These are phyloP conservation scores for Rhodomyrtus tomentosa DNA, from an alignment of 345 rosid species.

Conservation along the genomic window DNA sequence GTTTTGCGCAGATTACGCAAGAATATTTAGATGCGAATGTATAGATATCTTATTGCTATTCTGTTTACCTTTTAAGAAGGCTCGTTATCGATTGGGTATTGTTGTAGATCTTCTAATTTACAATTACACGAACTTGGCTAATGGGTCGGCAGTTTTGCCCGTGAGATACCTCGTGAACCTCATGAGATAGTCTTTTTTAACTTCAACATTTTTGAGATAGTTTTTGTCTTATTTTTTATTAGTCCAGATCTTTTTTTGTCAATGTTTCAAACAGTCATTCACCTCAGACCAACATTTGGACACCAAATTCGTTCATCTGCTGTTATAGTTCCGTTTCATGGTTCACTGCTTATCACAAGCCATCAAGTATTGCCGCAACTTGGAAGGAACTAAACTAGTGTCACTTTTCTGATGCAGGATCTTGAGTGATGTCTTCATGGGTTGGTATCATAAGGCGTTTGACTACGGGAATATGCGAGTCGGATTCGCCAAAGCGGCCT, in stretches of 20 bases:
- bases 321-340: not conserved
- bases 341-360: not conserved
- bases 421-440: constrained; percentile 90
- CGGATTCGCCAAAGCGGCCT: constrained; percentile 89
- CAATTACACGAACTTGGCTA: too few relatives aligned
- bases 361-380: not conserved
- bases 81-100: too few relatives aligned
- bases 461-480: constrained; percentile 61
- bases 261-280: not conserved
- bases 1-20: not conserved
- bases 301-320: not conserved
- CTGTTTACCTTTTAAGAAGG: too few relatives aligned
- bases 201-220: not conserved
- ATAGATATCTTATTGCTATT: too few relatives aligned
- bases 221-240: not conserved
- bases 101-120: too few relatives aligned
- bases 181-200: constrained; percentile 19
- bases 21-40: not conserved
- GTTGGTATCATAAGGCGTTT: constrained; percentile 59
- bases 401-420: constrained; percentile 40
- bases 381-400: not conserved
- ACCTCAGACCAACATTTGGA: not conserved
- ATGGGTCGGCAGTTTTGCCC: too few relatives aligned
- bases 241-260: not conserved
- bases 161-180: constrained; percentile 30